phyloP scores from a whole-genome alignment of 164 flowering plant genomes.

The Paratinospora sagittata region DNA sequence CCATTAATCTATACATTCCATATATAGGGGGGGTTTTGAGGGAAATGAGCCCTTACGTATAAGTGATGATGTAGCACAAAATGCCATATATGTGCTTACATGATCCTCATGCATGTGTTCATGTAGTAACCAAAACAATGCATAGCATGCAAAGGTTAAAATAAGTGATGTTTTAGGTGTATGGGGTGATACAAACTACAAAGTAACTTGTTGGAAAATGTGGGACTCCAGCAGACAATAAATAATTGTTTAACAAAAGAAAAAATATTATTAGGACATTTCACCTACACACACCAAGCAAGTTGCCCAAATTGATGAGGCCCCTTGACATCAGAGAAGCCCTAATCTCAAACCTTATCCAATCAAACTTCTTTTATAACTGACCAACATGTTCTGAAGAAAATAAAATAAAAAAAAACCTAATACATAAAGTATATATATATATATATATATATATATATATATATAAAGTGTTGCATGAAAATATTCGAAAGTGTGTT shows the following conservation, averaged over 20 bases:
- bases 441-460: no score
- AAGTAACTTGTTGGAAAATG: slow-evolving; percentile 24
- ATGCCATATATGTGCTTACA: slow-evolving; percentile 4
- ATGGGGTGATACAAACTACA: slow-evolving; percentile 4
- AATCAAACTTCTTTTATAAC: background rate
- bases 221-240: slow-evolving; percentile 8
- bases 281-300: slow-evolving; percentile 25
- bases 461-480: no score
- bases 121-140: background rate
- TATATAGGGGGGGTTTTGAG: no score
- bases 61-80: no score
- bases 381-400: background rate
- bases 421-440: background rate
- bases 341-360: slow-evolving; percentile 3
- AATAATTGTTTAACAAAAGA: slow-evolving; percentile 11
- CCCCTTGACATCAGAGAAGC: slow-evolving; percentile 22
- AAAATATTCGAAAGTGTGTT: background rate
- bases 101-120: slow-evolving; percentile 6
- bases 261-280: slow-evolving; percentile 13
- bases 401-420: background rate
- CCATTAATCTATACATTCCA: no score
- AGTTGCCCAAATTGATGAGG: slow-evolving; percentile 35
- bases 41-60: no score
- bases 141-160: background rate
- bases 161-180: background rate